A percentile compares a stretch with the other conserved stretches of the same genome.
phyloP scores from a whole-genome alignment of 2,329 filamentous ascomycete genomes.

The Aspergillus sp. region DNA sequence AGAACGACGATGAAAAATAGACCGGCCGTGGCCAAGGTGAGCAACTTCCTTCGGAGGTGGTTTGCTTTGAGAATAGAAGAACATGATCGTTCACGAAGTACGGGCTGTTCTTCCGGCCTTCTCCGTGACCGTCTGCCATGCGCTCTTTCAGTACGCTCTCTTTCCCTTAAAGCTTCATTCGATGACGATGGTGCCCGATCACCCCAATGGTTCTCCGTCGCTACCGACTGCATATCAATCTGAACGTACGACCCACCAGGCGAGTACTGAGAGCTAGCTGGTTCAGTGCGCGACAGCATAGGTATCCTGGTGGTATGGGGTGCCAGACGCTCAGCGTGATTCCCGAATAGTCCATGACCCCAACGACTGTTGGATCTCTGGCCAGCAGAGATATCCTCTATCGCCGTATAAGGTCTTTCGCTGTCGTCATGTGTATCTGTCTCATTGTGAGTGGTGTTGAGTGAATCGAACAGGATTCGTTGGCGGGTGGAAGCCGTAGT shows the following conservation, averaged over 20 bases:
- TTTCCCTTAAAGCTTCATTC: not conserved
- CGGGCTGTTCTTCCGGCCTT: conserved; percentile 2
- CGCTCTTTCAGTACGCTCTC: not conserved
- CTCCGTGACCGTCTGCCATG: conserved; percentile 6
- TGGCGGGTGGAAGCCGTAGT: conserved; percentile 1
- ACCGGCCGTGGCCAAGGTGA: conserved; percentile 60
- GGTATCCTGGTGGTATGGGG: conserved; percentile 1
- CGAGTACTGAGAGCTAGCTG: conserved; percentile 1
- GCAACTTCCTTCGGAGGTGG: conserved; percentile 49
- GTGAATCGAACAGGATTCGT: conserved; percentile 1
- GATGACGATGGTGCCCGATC: not conserved
- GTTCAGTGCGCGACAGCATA: not conserved
- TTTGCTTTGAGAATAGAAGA: conserved; percentile 47
- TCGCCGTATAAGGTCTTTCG: not conserved
- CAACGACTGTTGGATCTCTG: not conserved
- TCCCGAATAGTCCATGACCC: conserved; percentile 3
- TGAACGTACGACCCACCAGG: conserved; percentile 2
- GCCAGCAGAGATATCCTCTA: conserved; percentile 1
- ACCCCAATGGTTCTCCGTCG: conserved; percentile 1
- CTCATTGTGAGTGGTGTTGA: conserved; percentile 1
- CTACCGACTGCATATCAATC: conserved; percentile 1
- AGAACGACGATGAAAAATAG: conserved; percentile 54
- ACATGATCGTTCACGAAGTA: conserved; percentile 10
- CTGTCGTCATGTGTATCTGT: not conserved
- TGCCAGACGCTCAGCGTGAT: conserved; percentile 5